phyloP scores from a whole-genome alignment of 1,139 yeast genomes.

The Debaryomycetaceae sp. region DNA sequence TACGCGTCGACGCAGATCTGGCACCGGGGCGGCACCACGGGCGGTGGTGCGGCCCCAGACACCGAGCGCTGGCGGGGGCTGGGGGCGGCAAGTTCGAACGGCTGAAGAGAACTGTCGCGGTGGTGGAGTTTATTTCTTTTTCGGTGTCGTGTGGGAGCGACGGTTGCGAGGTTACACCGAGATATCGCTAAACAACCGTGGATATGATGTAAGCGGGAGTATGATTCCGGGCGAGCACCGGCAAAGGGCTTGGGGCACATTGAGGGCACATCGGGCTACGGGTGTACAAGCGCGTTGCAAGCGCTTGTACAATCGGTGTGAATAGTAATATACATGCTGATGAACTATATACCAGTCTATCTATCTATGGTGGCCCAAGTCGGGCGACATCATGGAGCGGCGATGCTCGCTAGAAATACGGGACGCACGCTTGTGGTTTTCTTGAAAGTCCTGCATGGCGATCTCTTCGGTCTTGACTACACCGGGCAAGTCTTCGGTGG shows the following conservation, averaged over 20 bases:
- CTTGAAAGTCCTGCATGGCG: conserved; percentile 43
- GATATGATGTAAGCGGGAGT: no score
- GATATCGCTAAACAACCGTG: no score
- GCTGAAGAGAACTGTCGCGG: no score
- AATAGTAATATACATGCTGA: background rate
- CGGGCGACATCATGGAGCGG: background rate
- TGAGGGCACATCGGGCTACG: background rate
- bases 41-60: no score
- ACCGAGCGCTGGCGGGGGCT: no score
- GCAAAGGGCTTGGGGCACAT: background rate
- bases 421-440: conserved; percentile 15
- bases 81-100: no score
- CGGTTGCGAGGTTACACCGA: no score
- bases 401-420: conserved; percentile 6
- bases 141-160: no score
- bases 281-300: background rate
- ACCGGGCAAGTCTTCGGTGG: conserved; percentile 10
- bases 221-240: no score
- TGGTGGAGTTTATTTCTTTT: no score
- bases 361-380: background rate
- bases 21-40: no score
- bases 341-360: background rate
- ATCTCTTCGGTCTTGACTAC: conserved; percentile 46
- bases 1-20: no score
- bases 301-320: background rate